These are phyloP conservation scores for Trichoderma arundinaceum DNA, from an alignment of 2,329 filamentous ascomycete genomes.

Conservation along the genomic window DNA sequence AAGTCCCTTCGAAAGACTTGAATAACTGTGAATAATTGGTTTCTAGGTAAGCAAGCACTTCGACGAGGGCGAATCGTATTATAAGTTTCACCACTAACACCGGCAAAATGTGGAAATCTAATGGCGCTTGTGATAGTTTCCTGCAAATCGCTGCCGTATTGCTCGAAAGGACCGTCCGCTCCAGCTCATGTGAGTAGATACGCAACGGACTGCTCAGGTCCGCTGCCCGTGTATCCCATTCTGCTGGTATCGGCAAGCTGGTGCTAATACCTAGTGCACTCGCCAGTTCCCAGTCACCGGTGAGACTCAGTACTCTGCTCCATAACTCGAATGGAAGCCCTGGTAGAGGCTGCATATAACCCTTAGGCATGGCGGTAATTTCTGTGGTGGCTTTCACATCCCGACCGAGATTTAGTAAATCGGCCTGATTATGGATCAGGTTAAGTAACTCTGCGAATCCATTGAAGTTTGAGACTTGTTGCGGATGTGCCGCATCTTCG, in stretches of 20 bases:
- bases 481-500: slow-evolving; percentile 57
- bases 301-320: slow-evolving; percentile 83
- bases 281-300: slow-evolving; percentile 90
- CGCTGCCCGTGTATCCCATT: slow-evolving; percentile 69
- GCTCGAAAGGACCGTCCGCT: slow-evolving; percentile 81
- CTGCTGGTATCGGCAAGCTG: slow-evolving; percentile 70
- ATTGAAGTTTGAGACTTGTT: slow-evolving; percentile 64
- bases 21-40: slow-evolving; percentile 73
- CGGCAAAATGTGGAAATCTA: slow-evolving; percentile 73
- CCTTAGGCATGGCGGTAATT: slow-evolving; percentile 45
- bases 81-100: slow-evolving; percentile 84
- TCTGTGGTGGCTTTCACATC: slow-evolving; percentile 65
- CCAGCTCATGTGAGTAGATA: slow-evolving; percentile 77
- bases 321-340: slow-evolving; percentile 83
- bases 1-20: slow-evolving; percentile 83
- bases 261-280: slow-evolving; percentile 81
- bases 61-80: slow-evolving; percentile 85
- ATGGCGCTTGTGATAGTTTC: slow-evolving; percentile 72
- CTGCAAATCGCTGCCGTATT: slow-evolving; percentile 73
- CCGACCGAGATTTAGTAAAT: slow-evolving; percentile 74
- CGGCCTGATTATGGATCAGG: slow-evolving; percentile 77
- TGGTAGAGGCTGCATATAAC: slow-evolving; percentile 45
- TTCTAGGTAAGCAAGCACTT: slow-evolving; percentile 73
- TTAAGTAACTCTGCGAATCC: slow-evolving; percentile 74
- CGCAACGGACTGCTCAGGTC: slow-evolving; percentile 68